Evolutionary conservation across 2,329 filamentous ascomycete species (phyloP).

Genomic region (Botryotinia globosa): DNA sequence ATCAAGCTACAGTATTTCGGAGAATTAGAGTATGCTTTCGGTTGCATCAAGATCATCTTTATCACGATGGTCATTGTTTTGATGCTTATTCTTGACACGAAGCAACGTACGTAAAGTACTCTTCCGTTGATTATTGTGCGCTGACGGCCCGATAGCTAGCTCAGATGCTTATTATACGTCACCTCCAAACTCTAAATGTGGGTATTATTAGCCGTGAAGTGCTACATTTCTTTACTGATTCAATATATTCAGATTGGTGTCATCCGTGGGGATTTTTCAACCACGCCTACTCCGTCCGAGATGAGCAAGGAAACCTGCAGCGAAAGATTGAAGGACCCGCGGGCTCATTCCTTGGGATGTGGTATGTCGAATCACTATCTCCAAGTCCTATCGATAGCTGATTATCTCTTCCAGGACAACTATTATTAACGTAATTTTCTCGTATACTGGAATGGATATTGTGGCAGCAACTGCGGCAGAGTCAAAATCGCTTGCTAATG

Average conservation of each 20-base stretch:
- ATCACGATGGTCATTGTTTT: slow-evolving; percentile 41
- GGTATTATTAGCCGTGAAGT: neutral
- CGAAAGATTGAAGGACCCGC: slow-evolving; percentile 38
- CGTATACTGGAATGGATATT: slow-evolving; percentile 39
- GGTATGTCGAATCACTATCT: slow-evolving; percentile 33
- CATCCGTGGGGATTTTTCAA: slow-evolving; percentile 43
- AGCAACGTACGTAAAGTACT: slow-evolving; percentile 38
- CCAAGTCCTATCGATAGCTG: neutral
- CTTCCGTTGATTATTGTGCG: neutral
- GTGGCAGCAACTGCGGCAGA: slow-evolving; percentile 42
- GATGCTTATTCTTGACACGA: slow-evolving; percentile 42
- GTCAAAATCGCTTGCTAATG: slow-evolving; percentile 38
- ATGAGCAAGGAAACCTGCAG: slow-evolving; percentile 35
- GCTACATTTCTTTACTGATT: neutral
- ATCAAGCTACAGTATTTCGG: slow-evolving; percentile 33
- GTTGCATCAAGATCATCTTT: slow-evolving; percentile 41
- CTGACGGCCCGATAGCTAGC: slow-evolving; percentile 34
- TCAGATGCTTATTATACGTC: slow-evolving; percentile 41
- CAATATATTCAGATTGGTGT: slow-evolving; percentile 36
- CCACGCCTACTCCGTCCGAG: slow-evolving; percentile 37
- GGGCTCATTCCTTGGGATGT: slow-evolving; percentile 42
- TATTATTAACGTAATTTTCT: slow-evolving; percentile 39
- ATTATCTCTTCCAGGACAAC: slow-evolving; percentile 37
- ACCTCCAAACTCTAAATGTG: slow-evolving; percentile 41
- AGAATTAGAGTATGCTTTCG: slow-evolving; percentile 43